Percentiles rank a stretch among this genome's conserved stretches.
Conservation (phyloP, 495 filamentous ascomycete species). For the Viridothelium virens region DNA sequence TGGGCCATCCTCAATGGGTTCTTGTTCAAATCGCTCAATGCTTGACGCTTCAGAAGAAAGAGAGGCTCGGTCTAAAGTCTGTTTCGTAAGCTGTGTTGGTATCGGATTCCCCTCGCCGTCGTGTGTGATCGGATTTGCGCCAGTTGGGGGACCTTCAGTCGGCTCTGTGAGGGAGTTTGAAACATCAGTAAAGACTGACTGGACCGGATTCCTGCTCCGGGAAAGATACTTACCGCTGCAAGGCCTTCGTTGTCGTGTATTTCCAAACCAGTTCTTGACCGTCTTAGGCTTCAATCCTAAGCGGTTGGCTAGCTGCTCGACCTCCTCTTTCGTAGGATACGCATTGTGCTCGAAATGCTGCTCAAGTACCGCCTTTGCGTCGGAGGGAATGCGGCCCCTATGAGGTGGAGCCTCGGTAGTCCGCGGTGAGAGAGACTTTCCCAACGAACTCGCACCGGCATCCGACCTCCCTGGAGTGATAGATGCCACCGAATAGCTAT, state of each 20-base stretch:
- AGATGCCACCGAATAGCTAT: neutral
- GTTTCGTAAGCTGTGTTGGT: neutral
- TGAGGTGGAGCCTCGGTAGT: neutral
- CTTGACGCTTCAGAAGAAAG: slow-evolving; percentile 3
- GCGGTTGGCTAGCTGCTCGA: neutral
- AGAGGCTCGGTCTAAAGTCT: neutral
- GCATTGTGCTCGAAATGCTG: slow-evolving; percentile 9
- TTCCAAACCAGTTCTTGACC: slow-evolving; percentile 12
- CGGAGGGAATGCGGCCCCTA: neutral
- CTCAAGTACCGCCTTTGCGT: slow-evolving; percentile 3
- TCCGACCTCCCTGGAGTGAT: neutral
- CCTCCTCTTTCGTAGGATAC: slow-evolving; percentile 8
- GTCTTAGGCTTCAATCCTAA: slow-evolving; percentile 3
- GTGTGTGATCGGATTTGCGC: neutral
- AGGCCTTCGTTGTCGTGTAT: slow-evolving; percentile 1
- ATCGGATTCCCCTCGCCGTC: slow-evolving; percentile 2
- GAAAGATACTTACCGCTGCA: neutral
- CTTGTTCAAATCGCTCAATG: slow-evolving; percentile 6
- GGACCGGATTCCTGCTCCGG: too few relatives aligned
- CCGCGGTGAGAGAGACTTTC: slow-evolving; percentile 1
- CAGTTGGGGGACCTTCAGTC: neutral
- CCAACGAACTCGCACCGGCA: neutral
- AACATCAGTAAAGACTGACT: neutral
- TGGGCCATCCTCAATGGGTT: slow-evolving; percentile 5
- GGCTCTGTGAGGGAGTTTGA: neutral